A percentile compares a stretch with the other conserved stretches of the same genome.
Conservation (phyloP, 2,329 filamentous ascomycete genomes). For the Neofusicoccum laricinum region DNA sequence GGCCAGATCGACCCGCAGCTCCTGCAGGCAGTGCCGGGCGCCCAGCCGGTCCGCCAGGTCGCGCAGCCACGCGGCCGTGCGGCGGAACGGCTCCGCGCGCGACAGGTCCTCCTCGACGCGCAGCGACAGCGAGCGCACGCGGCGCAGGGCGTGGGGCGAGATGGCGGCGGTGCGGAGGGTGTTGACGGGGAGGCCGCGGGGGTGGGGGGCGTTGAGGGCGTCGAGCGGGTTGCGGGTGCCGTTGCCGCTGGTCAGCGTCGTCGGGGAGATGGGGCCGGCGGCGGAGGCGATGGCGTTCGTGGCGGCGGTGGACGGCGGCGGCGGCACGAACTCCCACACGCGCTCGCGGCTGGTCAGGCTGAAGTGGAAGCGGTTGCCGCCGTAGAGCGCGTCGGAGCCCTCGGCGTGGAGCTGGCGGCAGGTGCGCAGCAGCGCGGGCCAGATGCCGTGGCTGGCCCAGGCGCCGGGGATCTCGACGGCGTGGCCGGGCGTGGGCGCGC, state of each 20-base stretch:
- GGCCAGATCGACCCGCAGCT: conserved; percentile 1
- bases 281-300: neutral
- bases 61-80: conserved; percentile 12
- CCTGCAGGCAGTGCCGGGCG: neutral
- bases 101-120: conserved; percentile 12
- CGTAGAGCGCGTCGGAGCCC: conserved; percentile 20
- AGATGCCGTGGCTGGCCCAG: neutral
- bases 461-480: neutral
- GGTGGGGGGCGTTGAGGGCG: neutral
- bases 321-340: neutral
- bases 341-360: conserved; percentile 5
- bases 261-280: neutral
- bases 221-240: neutral
- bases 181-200: conserved; percentile 15
- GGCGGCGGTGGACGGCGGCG: too few species aligned
- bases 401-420: conserved; percentile 22
- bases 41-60: neutral
- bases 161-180: neutral
- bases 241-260: too few species aligned
- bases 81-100: conserved; percentile 7
- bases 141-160: neutral
- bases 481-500: neutral
- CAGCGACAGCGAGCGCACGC: conserved; percentile 3
- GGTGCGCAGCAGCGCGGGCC: conserved; percentile 13
- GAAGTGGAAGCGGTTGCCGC: conserved; percentile 21